Percentiles rank a stretch among this genome's conserved stretches.
These are phyloP conservation scores for Avena sativa DNA, from an alignment of 176 grass and related monocot genomes.

Conservation along the genomic window DNA sequence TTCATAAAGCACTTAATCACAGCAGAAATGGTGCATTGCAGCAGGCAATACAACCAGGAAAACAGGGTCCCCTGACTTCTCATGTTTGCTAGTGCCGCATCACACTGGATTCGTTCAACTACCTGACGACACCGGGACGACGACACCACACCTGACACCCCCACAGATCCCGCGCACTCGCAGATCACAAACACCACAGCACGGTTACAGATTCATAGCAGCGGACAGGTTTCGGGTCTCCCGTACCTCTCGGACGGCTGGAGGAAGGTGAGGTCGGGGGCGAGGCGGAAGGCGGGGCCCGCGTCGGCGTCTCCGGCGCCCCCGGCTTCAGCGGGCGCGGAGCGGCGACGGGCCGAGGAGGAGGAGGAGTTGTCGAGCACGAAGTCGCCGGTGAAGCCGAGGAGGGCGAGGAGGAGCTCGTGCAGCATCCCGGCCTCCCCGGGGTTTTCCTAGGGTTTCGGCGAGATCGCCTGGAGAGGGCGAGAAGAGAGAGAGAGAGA, in stretches of 20 bases:
- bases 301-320: conserved; percentile 23
- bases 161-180: conserved; percentile 37
- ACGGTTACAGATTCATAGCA: conserved; percentile 20
- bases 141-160: background rate
- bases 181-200: background rate
- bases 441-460: conserved; percentile 56
- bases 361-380: conserved; percentile 58
- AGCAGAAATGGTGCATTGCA: background rate
- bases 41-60: background rate
- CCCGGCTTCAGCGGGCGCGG: conserved; percentile 34
- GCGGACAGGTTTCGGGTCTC: background rate
- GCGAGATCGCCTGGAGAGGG: background rate
- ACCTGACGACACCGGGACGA: background rate
- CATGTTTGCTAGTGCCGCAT: background rate
- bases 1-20: background rate
- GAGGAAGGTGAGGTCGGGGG: conserved; percentile 87
- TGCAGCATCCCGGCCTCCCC: conserved; percentile 66
- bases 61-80: background rate
- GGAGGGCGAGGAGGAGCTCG: conserved; percentile 88
- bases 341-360: background rate
- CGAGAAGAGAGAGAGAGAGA: background rate
- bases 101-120: conserved; percentile 7
- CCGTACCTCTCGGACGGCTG: conserved; percentile 87
- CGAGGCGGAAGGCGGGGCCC: conserved; percentile 80
- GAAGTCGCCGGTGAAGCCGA: conserved; percentile 94